These are phyloP conservation scores for Colletotrichum navitas DNA, from an alignment of 2,329 filamentous ascomycete species.

Conservation along the genomic window DNA sequence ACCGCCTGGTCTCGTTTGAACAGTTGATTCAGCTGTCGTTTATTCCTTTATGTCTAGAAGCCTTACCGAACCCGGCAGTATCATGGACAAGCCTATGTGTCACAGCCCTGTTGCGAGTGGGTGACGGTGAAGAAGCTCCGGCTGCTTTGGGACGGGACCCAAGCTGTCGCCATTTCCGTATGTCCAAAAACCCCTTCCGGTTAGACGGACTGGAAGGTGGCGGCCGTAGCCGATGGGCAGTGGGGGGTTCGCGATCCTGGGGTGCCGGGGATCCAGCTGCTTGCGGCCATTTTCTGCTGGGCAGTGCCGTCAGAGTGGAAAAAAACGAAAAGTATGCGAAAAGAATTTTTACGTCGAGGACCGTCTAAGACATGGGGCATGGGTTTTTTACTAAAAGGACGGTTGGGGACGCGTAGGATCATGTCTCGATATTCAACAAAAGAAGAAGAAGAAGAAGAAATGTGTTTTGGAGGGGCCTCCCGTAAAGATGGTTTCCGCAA, in stretches of 20 bases:
- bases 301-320: neutral
- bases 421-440: neutral
- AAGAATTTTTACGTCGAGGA: neutral
- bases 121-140: neutral
- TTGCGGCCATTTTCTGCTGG: neutral
- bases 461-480: too few species aligned
- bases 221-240: too few species aligned
- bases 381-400: neutral
- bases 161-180: neutral
- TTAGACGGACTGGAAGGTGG: neutral
- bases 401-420: neutral
- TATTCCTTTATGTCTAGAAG: neutral
- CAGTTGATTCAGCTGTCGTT: neutral
- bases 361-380: neutral
- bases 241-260: neutral
- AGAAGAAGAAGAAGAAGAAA: neutral
- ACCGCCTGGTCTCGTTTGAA: rapidly evolving
- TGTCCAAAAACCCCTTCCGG: too few species aligned
- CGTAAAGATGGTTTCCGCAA: neutral
- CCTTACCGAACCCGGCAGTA: neutral
- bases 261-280: neutral
- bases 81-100: neutral
- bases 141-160: neutral
- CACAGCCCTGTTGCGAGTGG: neutral
- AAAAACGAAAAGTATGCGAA: too few species aligned